Base-by-base conservation (phyloP, 805 yeast species). In the Debaryomyces maramus region DNA sequence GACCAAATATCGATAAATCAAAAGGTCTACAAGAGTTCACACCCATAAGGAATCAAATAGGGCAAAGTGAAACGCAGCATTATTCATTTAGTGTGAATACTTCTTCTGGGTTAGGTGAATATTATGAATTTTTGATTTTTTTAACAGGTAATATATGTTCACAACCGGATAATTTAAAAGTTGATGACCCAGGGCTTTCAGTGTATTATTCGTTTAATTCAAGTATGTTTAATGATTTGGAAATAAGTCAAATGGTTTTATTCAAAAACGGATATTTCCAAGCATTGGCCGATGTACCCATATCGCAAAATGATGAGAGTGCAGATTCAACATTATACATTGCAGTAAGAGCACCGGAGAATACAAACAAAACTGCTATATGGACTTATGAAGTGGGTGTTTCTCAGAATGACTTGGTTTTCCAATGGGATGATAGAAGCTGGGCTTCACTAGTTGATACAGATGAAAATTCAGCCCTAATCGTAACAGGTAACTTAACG, bases 371-470 rank as follows among this genome's bases (percentile, higher is more conserved):
- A 9, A 41, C 65, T 1, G 64, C 61, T 13, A 30, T 36, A n/a
- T 84, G 90, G 90, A 47, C 67, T 6, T 85, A 82, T 52, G 78
- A 81, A 53, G 58, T 88, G 23, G 90, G 88, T 3, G 75, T 79
- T 2, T 80, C 88, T 2, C 81, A 75, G 51, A 70, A 70, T 36
- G 81, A 81, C 54, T 63, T 83, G 47, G 78, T 79, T 1, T 84
- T 77, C 50, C 87, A 83, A 53, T 84, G 87, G 85, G 88, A 83
- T 56, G 66, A 69, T 32, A 63, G 77, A 13, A 55, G 78, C 8
- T 75, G 80, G 75, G 73, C 80, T 0, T 51, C 60, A 24, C 63
- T 84, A 13, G 75, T 85, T 2, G 96, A 88, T 55, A 65, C 89
- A 0, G 96, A 87, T 60, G 75, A 77, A 51, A 66, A 70, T 13